Conservation (phyloP, 768 basidiomycete species). For the Leccinum imitatum region DNA sequence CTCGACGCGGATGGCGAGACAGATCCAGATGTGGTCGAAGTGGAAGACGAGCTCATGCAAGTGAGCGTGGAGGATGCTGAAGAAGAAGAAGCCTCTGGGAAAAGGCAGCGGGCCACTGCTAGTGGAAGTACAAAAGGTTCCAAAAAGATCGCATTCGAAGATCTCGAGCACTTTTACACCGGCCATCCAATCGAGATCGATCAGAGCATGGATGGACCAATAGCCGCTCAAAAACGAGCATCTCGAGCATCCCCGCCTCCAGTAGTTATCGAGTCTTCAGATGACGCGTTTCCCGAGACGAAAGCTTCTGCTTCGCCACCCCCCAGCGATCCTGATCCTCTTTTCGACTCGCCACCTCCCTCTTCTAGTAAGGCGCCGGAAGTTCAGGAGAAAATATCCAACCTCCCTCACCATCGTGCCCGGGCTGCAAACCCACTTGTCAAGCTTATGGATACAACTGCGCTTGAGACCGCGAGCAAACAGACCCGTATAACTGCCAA, state of each 20-base stretch:
- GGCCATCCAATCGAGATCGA: conserved; percentile 34
- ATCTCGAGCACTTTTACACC: conserved; percentile 31
- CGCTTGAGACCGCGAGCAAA: conserved; percentile 21
- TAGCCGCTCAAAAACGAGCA: conserved; percentile 1
- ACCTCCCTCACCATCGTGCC: conserved; percentile 41
- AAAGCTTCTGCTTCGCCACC: conserved; percentile 14
- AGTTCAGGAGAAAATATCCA: conserved; percentile 1
- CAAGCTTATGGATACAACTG: conserved; percentile 45
- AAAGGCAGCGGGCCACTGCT: conserved; percentile 1
- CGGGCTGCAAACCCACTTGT: conserved; percentile 55
- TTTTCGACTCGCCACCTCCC: conserved; percentile 29
- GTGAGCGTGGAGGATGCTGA: conserved; percentile 22
- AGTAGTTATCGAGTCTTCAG: not conserved
- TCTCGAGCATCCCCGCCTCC: conserved; percentile 1
- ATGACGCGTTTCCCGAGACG: not conserved
- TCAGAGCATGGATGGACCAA: conserved; percentile 20
- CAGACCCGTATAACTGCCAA: conserved; percentile 51
- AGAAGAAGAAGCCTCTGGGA: conserved; percentile 6
- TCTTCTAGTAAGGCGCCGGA: conserved; percentile 9
- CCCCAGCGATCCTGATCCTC: conserved; percentile 21
- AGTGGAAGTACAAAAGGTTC: conserved; percentile 3
- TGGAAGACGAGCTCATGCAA: conserved; percentile 35
- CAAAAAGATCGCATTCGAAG: conserved; percentile 25
- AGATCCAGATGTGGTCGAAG: conserved; percentile 38
- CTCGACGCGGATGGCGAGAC: conserved; percentile 34